Evolutionary conservation across 805 yeast species (phyloP).

Genomic region (Starmerella roubikii): DNA sequence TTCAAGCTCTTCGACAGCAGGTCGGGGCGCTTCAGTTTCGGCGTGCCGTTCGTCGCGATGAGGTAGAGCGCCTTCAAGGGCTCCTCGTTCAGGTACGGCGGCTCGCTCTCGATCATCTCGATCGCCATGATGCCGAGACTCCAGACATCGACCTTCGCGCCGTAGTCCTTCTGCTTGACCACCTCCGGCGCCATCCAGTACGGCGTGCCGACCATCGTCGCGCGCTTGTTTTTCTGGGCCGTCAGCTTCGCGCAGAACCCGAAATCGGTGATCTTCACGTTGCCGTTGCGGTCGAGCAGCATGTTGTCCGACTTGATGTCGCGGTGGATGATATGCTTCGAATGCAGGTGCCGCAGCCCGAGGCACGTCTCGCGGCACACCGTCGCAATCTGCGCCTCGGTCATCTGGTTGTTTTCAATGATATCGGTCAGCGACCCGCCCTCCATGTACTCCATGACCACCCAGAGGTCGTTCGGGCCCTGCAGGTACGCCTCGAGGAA

Average conservation of each 20-base stretch:
- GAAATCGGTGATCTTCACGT: conserved; percentile 90
- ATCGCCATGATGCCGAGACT: conserved; percentile 94
- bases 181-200: conserved; percentile 99
- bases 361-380: conserved; percentile 81
- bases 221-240: conserved; percentile 56
- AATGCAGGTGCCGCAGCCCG: conserved; percentile 85
- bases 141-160: conserved; percentile 96
- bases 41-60: conserved; percentile 73
- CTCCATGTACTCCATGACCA: conserved; percentile 99
- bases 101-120: conserved; percentile 98
- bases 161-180: conserved; percentile 86
- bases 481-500: conserved; percentile 81
- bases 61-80: conserved; percentile 64
- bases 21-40: conserved; percentile 58
- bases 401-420: conserved; percentile 71
- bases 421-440: conserved; percentile 96
- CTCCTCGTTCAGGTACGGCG: conserved; percentile 92
- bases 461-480: conserved; percentile 60
- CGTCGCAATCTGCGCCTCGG: conserved; percentile 81
- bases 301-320: conserved; percentile 97
- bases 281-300: conserved; percentile 63
- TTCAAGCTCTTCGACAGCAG: conserved; percentile 59
- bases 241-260: conserved; percentile 73
- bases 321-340: conserved; percentile 85
- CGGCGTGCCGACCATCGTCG: conserved; percentile 81